Conservation (phyloP, 2,329 filamentous ascomycete species). For the Clarireedia hainanense region DNA sequence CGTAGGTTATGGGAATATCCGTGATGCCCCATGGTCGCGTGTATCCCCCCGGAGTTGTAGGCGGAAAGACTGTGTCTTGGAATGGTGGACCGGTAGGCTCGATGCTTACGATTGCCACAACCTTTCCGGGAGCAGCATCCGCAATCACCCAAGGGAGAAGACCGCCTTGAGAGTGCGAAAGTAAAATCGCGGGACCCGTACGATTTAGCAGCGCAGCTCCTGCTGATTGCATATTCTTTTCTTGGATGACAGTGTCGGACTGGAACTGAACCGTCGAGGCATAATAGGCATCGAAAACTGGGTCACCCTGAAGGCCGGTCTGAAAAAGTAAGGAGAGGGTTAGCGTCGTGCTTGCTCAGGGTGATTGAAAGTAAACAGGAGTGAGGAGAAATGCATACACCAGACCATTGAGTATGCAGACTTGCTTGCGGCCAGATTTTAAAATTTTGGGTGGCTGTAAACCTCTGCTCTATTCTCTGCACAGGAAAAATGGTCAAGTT, state of each 20-base stretch:
- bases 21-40: slow-evolving; percentile 37
- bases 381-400: slow-evolving; percentile 15
- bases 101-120: slow-evolving; percentile 35
- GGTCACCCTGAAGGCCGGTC: slow-evolving; percentile 19
- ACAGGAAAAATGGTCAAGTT: slow-evolving; percentile 12
- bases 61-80: slow-evolving; percentile 27
- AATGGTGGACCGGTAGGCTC: slow-evolving; percentile 43
- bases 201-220: slow-evolving; percentile 30
- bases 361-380: neutral
- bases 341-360: neutral
- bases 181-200: slow-evolving; percentile 19
- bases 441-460: slow-evolving; percentile 21
- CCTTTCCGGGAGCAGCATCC: slow-evolving; percentile 35
- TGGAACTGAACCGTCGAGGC: slow-evolving; percentile 34
- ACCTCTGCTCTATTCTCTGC: slow-evolving; percentile 21
- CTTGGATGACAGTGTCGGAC: slow-evolving; percentile 29
- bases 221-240: slow-evolving; percentile 32
- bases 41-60: slow-evolving; percentile 21
- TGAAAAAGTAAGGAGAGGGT: neutral
- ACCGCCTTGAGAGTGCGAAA: slow-evolving; percentile 38
- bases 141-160: slow-evolving; percentile 35
- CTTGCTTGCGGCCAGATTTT: slow-evolving; percentile 29
- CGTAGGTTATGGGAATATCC: slow-evolving; percentile 40
- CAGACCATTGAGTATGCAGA: slow-evolving; percentile 35
- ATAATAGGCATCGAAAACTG: slow-evolving; percentile 29